These are phyloP conservation scores for Paecilomyces dactylethromorphus DNA, from an alignment of 2,329 filamentous ascomycete species.

Conservation along the genomic window DNA sequence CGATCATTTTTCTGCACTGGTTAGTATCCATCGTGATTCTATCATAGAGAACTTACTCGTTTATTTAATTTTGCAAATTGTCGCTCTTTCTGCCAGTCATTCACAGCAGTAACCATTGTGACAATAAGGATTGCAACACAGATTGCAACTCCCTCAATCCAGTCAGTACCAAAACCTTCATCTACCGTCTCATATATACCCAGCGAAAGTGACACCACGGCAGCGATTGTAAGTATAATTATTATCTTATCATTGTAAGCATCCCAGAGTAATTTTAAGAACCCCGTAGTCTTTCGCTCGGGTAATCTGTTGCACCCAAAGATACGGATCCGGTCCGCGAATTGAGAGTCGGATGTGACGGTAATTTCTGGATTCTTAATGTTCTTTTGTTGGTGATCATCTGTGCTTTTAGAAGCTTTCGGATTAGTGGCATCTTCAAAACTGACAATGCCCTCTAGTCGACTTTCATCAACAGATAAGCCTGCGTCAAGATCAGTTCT, in stretches of 20 bases:
- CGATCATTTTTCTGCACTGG: constrained; percentile 58
- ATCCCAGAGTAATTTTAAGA: constrained; percentile 58
- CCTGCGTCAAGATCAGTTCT: constrained; percentile 66
- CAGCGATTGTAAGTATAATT: constrained; percentile 62
- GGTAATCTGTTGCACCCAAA: constrained; percentile 58
- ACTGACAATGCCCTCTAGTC: constrained; percentile 57
- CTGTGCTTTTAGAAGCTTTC: constrained; percentile 11
- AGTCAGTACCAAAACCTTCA: constrained; percentile 48
- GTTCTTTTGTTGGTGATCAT: background rate
- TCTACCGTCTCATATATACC: constrained; percentile 63
- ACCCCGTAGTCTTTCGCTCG: constrained; percentile 55
- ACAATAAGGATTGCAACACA: constrained; percentile 60
- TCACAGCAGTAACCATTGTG: constrained; percentile 55
- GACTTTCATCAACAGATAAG: constrained; percentile 67
- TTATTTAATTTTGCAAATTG: constrained; percentile 59
- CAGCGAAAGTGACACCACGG: constrained; percentile 60
- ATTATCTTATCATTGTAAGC: constrained; percentile 70
- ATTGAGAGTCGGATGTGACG: constrained; percentile 24
- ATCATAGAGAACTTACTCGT: constrained; percentile 22
- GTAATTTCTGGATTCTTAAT: constrained; percentile 1
- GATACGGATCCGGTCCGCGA: constrained; percentile 53
- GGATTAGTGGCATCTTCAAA: constrained; percentile 61
- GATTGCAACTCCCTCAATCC: constrained; percentile 63
- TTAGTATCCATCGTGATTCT: background rate
- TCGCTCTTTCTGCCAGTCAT: constrained; percentile 63